phyloP scores from a whole-genome alignment of 306 rosid species.

The Cucurbita ficifolia region DNA sequence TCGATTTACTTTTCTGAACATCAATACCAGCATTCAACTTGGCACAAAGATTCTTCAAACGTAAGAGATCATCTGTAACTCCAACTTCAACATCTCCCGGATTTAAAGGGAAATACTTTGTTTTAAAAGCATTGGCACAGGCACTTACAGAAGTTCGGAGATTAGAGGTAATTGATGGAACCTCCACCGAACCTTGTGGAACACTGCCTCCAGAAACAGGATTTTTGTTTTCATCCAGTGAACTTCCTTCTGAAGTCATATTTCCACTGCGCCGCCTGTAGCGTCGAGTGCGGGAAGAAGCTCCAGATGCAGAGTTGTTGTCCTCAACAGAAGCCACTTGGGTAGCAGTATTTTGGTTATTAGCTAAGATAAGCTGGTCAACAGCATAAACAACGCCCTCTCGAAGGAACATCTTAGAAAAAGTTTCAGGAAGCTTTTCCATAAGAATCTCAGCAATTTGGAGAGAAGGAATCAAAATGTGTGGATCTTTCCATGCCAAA shows the following conservation, averaged over 20 bases:
- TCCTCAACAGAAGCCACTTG: slow-evolving; percentile 58
- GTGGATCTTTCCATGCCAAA: slow-evolving; percentile 96
- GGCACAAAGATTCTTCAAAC: slow-evolving; percentile 63
- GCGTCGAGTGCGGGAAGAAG: slow-evolving; percentile 76
- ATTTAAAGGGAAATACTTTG: slow-evolving; percentile 73
- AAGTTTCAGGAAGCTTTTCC: slow-evolving; percentile 85
- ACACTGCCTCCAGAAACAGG: slow-evolving; percentile 30
- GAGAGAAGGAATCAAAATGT: slow-evolving; percentile 76
- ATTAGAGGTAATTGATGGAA: slow-evolving; percentile 54
- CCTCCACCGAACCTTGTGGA: slow-evolving; percentile 63
- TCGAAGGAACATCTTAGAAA: slow-evolving; percentile 82
- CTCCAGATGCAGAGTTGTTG: slow-evolving; percentile 46
- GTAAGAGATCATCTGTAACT: slow-evolving; percentile 80
- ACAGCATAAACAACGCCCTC: slow-evolving; percentile 98
- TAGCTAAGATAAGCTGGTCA: slow-evolving; percentile 74
- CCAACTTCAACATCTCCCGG: slow-evolving; percentile 71
- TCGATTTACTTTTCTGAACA: slow-evolving; percentile 60
- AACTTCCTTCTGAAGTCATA: slow-evolving; percentile 58
- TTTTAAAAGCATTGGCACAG: slow-evolving; percentile 75
- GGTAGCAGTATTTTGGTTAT: slow-evolving; percentile 33
- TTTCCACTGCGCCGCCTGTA: slow-evolving; percentile 65
- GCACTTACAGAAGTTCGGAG: slow-evolving; percentile 60
- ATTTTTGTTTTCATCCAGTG: slow-evolving; percentile 50
- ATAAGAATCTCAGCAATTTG: slow-evolving; percentile 95
- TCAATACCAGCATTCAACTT: slow-evolving; percentile 62